Evolutionary conservation across 1,284 basidiomycete genomes (phyloP), one percentile per base, ranked within the genome.

Genomic region (Ustanciosporium gigantosporum): DNA sequence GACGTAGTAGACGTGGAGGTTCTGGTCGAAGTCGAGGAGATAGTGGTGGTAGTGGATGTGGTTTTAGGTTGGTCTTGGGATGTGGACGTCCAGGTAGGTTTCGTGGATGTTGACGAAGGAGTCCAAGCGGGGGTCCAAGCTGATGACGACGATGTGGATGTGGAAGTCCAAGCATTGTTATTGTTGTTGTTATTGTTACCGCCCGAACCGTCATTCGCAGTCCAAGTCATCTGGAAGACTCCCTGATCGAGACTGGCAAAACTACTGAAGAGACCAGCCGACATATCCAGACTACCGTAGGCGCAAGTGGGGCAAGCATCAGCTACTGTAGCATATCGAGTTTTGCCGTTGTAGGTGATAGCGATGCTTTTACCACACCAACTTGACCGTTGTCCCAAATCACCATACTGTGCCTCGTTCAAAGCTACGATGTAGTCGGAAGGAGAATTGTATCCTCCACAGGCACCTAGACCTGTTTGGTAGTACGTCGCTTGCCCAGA

Each of bases 231-330:
- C 15, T 71, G 38, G 37, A 73, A 68, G 15, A 66, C 56, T 24
- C 70, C 70, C 6, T 42, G 20, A 22, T 22, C 42, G 3, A 62
- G 25, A 42, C 46, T 61, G 3, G 53, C 50, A 25, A 71, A 60
- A 5, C 50, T 45, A 11, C 16, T 29, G 80, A 95, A 95, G 31
- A 95, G 83, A 25, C 85, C 83, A 3, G 78, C 73, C n/a, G 87
- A 87, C 59, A 93, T 81, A 80, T 95, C 91, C 41, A 94, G 83
- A 19, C 83, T 88, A 20, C 83, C 85, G 34, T 79, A 82, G 1
- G 86, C 85, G 73, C 89, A 91, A n/a, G 82, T 84, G 41, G 83
- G 83, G 74, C 88, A 90, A 84, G 57, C 81, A 74, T 90, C 89
- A 66, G 82, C 81, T 57, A 91, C 84, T 5, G 76, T 80, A 0